A percentile compares a stretch with the other conserved stretches of the same genome.
These are phyloP conservation scores for Amanita exitialis DNA, from an alignment of 768 basidiomycete species.

Conservation along the genomic window DNA sequence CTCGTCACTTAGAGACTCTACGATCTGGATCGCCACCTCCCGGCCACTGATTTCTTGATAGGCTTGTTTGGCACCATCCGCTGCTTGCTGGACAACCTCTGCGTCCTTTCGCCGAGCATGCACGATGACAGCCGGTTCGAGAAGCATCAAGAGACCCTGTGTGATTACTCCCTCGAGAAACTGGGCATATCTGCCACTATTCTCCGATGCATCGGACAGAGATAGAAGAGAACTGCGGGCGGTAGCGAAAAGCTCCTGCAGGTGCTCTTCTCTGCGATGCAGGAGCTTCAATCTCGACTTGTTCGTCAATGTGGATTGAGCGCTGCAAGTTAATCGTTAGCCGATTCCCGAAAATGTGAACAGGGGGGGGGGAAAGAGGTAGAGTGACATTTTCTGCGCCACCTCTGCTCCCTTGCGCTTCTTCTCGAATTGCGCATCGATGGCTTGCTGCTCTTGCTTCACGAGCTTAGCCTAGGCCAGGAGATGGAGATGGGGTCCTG, in stretches of 20 bases:
- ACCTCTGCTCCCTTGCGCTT: constrained; percentile 91
- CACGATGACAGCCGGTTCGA: constrained; percentile 66
- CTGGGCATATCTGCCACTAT: constrained; percentile 63
- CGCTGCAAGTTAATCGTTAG: constrained; percentile 33
- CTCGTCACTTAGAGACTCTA: constrained; percentile 55
- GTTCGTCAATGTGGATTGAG: constrained; percentile 94
- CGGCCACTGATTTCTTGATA: constrained; percentile 78
- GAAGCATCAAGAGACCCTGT: constrained; percentile 75
- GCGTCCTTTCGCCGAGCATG: constrained; percentile 61
- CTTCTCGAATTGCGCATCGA: constrained; percentile 93
- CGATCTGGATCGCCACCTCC: constrained; percentile 46
- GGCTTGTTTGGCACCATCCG: constrained; percentile 45
- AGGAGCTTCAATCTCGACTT: constrained; percentile 87
- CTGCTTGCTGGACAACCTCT: constrained; percentile 50
- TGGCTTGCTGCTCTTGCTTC: constrained; percentile 89
- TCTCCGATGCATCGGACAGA: constrained; percentile 34
- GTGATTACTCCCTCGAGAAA: constrained; percentile 80
- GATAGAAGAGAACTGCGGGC: constrained; percentile 55
- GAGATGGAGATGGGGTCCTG: background rate
- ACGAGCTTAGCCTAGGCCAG: constrained; percentile 81
- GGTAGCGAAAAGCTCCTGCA: constrained; percentile 79
- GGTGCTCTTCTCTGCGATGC: constrained; percentile 83
- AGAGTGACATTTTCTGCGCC: constrained; percentile 87
- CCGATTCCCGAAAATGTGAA: background rate
- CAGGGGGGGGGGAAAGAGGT: background rate